Evolutionary conservation across 192 early-diverging fungal species (phyloP).

Genomic region (Umbelopsis ramanniana): DNA sequence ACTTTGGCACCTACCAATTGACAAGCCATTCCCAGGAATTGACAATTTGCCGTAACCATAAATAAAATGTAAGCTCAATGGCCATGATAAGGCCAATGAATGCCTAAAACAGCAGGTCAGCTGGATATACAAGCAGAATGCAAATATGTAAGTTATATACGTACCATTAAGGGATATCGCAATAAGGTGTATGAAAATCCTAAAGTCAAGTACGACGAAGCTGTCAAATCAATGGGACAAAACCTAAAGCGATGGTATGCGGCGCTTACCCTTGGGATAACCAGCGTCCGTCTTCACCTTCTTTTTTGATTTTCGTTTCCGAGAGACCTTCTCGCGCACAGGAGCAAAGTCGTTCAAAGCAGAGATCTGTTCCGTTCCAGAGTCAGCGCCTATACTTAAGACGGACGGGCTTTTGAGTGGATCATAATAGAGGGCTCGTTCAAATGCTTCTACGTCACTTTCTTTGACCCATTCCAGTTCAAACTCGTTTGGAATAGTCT

Average conservation of each 20-base stretch:
- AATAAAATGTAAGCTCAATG: conserved; percentile 64
- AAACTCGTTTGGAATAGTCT: conserved; percentile 36
- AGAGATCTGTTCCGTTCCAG: conserved; percentile 53
- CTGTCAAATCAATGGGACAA: background rate
- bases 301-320: conserved; percentile 25
- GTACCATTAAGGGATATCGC: conserved; percentile 58
- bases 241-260: background rate
- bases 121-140: too few relatives aligned
- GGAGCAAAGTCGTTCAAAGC: conserved; percentile 59
- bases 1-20: conserved; percentile 50
- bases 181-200: conserved; percentile 56
- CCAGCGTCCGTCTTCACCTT: conserved; percentile 28
- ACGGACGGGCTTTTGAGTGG: conserved; percentile 26
- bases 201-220: background rate
- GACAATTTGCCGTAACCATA: conserved; percentile 63
- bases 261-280: conserved; percentile 24
- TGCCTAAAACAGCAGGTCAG: conserved; percentile 29
- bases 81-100: conserved; percentile 59
- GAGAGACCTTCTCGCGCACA: conserved; percentile 40
- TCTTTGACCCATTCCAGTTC: conserved; percentile 50
- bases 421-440: conserved; percentile 48
- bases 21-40: conserved; percentile 67
- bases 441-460: conserved; percentile 51
- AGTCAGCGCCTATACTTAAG: conserved; percentile 18
- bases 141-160: too few relatives aligned